These are phyloP conservation scores for Plenodomus biglobosus DNA, from an alignment of 2,329 filamentous ascomycete genomes.

Conservation along the genomic window DNA sequence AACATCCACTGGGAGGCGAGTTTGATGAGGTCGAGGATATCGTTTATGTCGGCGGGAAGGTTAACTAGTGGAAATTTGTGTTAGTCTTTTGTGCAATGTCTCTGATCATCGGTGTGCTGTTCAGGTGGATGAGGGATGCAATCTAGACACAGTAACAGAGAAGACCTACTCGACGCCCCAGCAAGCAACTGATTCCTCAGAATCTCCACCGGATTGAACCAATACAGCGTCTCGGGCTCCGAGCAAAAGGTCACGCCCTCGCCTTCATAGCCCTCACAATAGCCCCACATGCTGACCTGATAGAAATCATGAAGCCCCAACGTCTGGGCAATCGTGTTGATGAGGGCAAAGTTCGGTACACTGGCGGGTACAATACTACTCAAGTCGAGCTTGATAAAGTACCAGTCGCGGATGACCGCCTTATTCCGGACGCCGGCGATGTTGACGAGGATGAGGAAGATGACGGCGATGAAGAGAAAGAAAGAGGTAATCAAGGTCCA, in stretches of 20 bases:
- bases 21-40: constrained; percentile 72
- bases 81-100: constrained; percentile 3
- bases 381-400: constrained; percentile 83
- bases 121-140: background rate
- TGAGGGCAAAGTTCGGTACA: constrained; percentile 70
- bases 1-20: constrained; percentile 86
- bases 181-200: constrained; percentile 76
- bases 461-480: constrained; percentile 71
- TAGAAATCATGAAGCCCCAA: constrained; percentile 94
- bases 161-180: constrained; percentile 68
- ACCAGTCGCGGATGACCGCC: constrained; percentile 67
- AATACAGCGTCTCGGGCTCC: constrained; percentile 69
- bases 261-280: constrained; percentile 80
- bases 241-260: constrained; percentile 78
- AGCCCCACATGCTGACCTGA: constrained; percentile 87
- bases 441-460: constrained; percentile 80
- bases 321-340: constrained; percentile 84
- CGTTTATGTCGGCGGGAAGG: constrained; percentile 71
- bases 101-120: no score
- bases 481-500: constrained; percentile 67
- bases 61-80: constrained; percentile 59
- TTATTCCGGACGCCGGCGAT: constrained; percentile 71
- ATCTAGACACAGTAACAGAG: background rate
- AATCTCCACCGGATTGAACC: constrained; percentile 88
- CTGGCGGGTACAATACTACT: constrained; percentile 75